Conservation (phyloP, 2,329 filamentous ascomycete species). For the Colletotrichum lupini region DNA sequence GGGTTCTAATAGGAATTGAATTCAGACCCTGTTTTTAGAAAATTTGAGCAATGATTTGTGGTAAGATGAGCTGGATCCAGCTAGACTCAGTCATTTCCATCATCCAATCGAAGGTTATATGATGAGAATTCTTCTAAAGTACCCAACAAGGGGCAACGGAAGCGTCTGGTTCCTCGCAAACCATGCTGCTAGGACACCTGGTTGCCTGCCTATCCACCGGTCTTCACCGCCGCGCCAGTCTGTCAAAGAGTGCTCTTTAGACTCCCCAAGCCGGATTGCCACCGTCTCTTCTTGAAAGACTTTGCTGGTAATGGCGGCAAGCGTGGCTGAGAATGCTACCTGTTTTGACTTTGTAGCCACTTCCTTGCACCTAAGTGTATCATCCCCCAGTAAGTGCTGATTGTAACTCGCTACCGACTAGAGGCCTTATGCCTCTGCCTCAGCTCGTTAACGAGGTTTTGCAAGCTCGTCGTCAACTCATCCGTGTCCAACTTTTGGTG, state of each 20-base stretch:
- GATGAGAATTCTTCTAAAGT: neutral
- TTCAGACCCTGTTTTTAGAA: neutral
- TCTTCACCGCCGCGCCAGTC: neutral
- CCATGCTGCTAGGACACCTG: neutral
- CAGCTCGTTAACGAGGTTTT: conserved; percentile 51
- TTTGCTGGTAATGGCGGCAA: neutral
- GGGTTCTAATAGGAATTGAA: neutral
- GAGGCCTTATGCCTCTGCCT: conserved; percentile 9
- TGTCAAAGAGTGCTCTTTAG: neutral
- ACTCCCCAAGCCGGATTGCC: neutral
- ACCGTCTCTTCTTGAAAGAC: neutral
- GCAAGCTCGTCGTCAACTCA: conserved; percentile 47
- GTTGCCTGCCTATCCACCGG: neutral
- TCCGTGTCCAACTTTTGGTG: conserved; percentile 60
- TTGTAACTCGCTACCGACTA: neutral
- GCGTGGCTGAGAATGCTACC: neutral
- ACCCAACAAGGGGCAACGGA: neutral
- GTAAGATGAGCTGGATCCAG: neutral
- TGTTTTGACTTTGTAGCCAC: neutral
- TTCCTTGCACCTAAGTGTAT: too few species aligned
- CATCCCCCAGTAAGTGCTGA: neutral
- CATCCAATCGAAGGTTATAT: neutral
- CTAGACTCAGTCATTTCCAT: neutral
- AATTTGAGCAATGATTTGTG: neutral
- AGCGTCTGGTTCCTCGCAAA: neutral